phyloP scores from a whole-genome alignment of 495 filamentous ascomycete species.

The Aspergillus nidulans region DNA sequence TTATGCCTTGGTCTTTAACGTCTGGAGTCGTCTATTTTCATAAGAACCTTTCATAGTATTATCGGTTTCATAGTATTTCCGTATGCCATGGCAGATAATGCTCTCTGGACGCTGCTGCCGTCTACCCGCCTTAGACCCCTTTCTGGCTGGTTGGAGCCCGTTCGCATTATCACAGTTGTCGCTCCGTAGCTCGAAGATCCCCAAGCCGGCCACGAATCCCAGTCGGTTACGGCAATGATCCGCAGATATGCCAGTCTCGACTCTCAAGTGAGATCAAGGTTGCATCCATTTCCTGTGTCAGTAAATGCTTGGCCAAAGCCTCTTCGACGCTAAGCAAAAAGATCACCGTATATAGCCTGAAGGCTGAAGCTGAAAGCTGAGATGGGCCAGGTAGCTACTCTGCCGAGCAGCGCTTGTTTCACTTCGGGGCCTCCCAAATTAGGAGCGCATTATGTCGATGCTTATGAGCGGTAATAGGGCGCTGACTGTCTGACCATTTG shows the following conservation, averaged over 20 bases:
- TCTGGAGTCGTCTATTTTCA: background rate
- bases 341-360: background rate
- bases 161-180: background rate
- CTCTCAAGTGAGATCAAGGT: constrained; percentile 9
- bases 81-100: too few relatives aligned
- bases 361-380: background rate
- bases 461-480: background rate
- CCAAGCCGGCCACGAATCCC: background rate
- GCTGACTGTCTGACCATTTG: background rate
- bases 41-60: too few relatives aligned
- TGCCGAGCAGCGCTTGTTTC: constrained; percentile 4
- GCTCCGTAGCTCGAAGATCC: background rate
- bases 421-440: background rate
- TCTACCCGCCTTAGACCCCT: too few relatives aligned
- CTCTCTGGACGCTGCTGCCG: too few relatives aligned
- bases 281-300: background rate
- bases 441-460: background rate
- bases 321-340: constrained; percentile 6
- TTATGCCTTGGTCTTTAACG: too few relatives aligned
- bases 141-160: too few relatives aligned
- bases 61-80: too few relatives aligned
- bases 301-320: constrained; percentile 13
- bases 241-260: constrained; percentile 9
- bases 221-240: constrained; percentile 1
- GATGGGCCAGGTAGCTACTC: background rate